Evolutionary conservation across 352 stramenopile species (phyloP).

Genomic region (Phytophthora sp.): DNA sequence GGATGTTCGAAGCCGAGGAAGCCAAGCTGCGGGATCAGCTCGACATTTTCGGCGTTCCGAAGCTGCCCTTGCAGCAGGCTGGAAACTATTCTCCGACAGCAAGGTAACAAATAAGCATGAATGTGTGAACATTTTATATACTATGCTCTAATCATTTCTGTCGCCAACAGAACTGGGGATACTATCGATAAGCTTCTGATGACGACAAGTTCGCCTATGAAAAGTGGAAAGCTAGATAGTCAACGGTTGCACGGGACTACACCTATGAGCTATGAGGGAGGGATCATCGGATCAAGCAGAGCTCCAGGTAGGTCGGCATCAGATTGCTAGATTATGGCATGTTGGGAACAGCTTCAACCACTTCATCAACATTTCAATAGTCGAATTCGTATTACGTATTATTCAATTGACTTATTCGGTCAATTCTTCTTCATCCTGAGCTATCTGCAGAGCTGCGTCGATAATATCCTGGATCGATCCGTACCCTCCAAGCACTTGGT

Average conservation of each 20-base stretch:
- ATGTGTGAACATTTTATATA: background rate
- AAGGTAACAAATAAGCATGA: conserved; percentile 14
- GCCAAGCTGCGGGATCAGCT: conserved; percentile 52
- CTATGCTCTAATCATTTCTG: background rate
- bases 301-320: background rate
- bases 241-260: conserved; percentile 3
- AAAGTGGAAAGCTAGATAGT: conserved; percentile 26
- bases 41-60: conserved; percentile 73
- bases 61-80: conserved; percentile 38
- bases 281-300: conserved; percentile 3
- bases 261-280: conserved; percentile 7
- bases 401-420: conserved; percentile 31
- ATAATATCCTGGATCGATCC: conserved; percentile 55
- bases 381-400: conserved; percentile 23
- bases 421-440: conserved; percentile 68
- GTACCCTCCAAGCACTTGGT: conserved; percentile 41
- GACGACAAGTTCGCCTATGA: conserved; percentile 26
- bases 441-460: conserved; percentile 63
- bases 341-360: background rate
- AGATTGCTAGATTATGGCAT: background rate
- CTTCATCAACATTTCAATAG: conserved; percentile 21
- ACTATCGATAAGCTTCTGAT: conserved; percentile 61
- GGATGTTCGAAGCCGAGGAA: conserved; percentile 66
- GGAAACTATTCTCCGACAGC: conserved; percentile 15
- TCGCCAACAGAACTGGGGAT: conserved; percentile 34